Percentiles rank a stretch among this genome's conserved stretches.
Evolutionary conservation across 306 rosid genomes (phyloP).

Genomic region (Acacia crassicarpa): DNA sequence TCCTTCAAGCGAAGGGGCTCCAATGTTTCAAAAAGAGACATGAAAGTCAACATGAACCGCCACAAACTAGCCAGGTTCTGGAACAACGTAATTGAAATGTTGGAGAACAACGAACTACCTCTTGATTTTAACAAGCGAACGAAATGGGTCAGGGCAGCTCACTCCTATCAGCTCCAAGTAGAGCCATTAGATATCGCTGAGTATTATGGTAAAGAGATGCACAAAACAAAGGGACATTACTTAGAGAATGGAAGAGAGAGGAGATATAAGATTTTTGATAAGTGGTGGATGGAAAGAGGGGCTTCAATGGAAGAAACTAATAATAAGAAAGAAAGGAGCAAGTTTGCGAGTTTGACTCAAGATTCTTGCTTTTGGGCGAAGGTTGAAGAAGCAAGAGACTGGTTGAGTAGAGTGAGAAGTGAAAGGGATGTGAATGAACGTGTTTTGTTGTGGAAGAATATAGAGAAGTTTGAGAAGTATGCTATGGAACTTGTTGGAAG

Average conservation of each 20-base stretch:
- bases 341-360: conserved; percentile 72
- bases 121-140: conserved; percentile 42
- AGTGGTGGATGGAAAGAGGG: conserved; percentile 67
- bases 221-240: conserved; percentile 67
- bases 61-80: conserved; percentile 66
- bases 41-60: conserved; percentile 61
- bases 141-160: conserved; percentile 68
- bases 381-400: conserved; percentile 79
- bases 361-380: conserved; percentile 88
- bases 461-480: conserved; percentile 55
- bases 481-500: conserved; percentile 49
- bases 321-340: conserved; percentile 36
- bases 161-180: conserved; percentile 62
- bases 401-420: conserved; percentile 44
- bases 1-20: conserved; percentile 54
- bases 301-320: conserved; percentile 24
- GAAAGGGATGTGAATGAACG: conserved; percentile 41
- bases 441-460: conserved; percentile 42
- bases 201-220: conserved; percentile 51
- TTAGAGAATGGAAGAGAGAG: conserved; percentile 62
- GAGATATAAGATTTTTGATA: conserved; percentile 61
- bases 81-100: conserved; percentile 50
- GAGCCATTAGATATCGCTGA: conserved; percentile 91
- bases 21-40: conserved; percentile 47
- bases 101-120: conserved; percentile 62